Evolutionary conservation across 2,329 filamentous ascomycete species (phyloP).

Genomic region (Ustulina deusta): DNA sequence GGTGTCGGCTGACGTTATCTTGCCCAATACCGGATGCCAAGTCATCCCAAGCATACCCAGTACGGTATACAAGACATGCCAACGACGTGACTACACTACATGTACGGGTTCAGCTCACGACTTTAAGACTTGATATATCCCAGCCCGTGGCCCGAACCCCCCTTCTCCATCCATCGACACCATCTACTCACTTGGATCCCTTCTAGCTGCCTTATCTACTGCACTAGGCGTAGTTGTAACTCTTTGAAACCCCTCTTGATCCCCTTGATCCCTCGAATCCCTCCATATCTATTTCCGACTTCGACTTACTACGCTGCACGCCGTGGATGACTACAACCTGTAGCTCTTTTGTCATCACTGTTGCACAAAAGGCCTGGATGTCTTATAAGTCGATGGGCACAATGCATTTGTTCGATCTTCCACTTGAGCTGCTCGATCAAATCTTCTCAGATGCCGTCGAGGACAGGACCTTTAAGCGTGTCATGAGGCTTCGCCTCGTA

Average conservation of each 20-base stretch:
- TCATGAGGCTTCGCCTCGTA: slow-evolving; percentile 42
- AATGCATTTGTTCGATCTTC: slow-evolving; percentile 39
- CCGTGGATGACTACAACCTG: slow-evolving; percentile 20
- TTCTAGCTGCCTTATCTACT: background rate
- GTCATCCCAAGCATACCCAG: background rate
- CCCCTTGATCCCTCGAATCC: slow-evolving; percentile 7
- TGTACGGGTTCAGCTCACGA: slow-evolving; percentile 18
- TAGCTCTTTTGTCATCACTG: slow-evolving; percentile 5
- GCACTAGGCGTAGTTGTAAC: background rate
- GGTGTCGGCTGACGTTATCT: slow-evolving; percentile 35
- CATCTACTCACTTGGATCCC: background rate
- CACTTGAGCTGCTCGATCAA: slow-evolving; percentile 41
- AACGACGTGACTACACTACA: slow-evolving; percentile 23
- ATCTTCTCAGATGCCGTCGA: slow-evolving; percentile 40
- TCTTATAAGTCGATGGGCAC: background rate
- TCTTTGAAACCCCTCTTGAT: background rate
- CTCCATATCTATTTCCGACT: slow-evolving; percentile 2
- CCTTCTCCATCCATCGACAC: slow-evolving; percentile 9
- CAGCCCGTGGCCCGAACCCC: slow-evolving; percentile 4
- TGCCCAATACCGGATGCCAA: background rate
- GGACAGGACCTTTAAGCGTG: slow-evolving; percentile 40
- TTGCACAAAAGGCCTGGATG: slow-evolving; percentile 11
- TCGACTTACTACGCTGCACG: slow-evolving; percentile 21
- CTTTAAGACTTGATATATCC: slow-evolving; percentile 30
- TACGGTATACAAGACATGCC: slow-evolving; percentile 1